Conservation (phyloP, 768 basidiomycete genomes). For the Dictyophora rubrovolvata region DNA sequence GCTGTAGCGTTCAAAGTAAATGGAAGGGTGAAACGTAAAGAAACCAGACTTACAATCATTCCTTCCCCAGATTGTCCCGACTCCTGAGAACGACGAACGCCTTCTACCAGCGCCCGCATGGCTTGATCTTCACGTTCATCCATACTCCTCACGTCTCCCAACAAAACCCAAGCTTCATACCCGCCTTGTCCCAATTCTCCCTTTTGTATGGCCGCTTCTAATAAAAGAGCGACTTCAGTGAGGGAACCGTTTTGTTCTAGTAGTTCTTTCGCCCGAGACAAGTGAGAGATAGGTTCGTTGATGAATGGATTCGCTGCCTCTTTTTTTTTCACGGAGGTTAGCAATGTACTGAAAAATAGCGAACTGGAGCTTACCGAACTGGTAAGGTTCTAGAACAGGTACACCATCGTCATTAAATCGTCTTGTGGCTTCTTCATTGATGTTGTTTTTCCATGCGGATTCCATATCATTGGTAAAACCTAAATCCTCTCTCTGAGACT, state of each 20-base stretch:
- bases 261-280: slow-evolving; percentile 67
- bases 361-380: slow-evolving; percentile 51
- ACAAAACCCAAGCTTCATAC: slow-evolving; percentile 84
- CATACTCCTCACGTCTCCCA: slow-evolving; percentile 86
- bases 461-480: slow-evolving; percentile 54
- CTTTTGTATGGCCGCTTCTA: slow-evolving; percentile 85
- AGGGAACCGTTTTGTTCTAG: slow-evolving; percentile 76
- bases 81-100: slow-evolving; percentile 55
- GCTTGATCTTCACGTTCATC: slow-evolving; percentile 79
- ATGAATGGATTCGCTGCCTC: slow-evolving; percentile 67
- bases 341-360: background rate
- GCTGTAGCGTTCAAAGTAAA: slow-evolving; percentile 34
- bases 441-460: slow-evolving; percentile 50
- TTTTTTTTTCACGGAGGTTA: slow-evolving; percentile 28
- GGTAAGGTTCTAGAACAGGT: slow-evolving; percentile 61
- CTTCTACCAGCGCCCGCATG: slow-evolving; percentile 69
- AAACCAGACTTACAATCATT: slow-evolving; percentile 49
- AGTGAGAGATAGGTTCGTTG: slow-evolving; percentile 34
- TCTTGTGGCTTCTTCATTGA: slow-evolving; percentile 29
- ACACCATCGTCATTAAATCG: slow-evolving; percentile 66
- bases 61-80: slow-evolving; percentile 57
- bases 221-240: slow-evolving; percentile 73
- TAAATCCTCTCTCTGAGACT: slow-evolving; percentile 44
- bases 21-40: background rate
- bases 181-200: slow-evolving; percentile 73